Conservation (phyloP, 306 rosid species). For the Morella rubra region DNA sequence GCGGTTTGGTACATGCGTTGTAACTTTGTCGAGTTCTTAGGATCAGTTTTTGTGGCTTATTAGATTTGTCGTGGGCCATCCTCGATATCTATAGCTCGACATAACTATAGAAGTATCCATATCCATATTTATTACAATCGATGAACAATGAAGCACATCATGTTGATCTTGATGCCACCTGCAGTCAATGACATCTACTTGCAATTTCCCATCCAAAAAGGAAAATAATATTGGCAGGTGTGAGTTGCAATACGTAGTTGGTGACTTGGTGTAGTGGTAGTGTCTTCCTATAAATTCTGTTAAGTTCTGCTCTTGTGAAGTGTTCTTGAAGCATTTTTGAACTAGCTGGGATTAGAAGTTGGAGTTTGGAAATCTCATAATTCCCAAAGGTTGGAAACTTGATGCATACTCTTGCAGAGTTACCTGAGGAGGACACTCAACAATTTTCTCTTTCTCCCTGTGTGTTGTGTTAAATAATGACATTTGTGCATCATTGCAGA, state of each 20-base stretch:
- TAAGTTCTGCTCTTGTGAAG: not conserved
- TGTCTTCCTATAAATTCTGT: not conserved
- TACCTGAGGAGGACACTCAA: constrained; percentile 1
- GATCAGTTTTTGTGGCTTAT: not conserved
- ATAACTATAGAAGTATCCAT: not conserved
- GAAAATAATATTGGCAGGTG: not conserved
- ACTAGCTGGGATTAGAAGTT: not conserved
- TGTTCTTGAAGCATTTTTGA: not conserved
- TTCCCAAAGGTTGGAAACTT: not conserved
- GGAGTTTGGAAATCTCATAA: not conserved
- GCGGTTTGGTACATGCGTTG: not conserved
- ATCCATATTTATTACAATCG: not conserved
- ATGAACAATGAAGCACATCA: not conserved
- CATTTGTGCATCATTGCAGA: constrained; percentile 35
- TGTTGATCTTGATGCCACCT: not conserved
- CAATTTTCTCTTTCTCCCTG: not conserved
- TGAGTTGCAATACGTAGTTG: not conserved
- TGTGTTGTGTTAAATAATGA: constrained; percentile 9
- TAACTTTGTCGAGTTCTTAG: not conserved
- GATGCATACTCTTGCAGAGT: not conserved
- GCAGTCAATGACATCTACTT: not conserved
- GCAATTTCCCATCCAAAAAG: not conserved
- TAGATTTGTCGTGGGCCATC: not conserved
- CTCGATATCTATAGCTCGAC: not conserved
- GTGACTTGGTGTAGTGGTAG: not conserved